Evolutionary conservation across 768 basidiomycete species (phyloP).

Genomic region (Rhodocollybia butyracea): DNA sequence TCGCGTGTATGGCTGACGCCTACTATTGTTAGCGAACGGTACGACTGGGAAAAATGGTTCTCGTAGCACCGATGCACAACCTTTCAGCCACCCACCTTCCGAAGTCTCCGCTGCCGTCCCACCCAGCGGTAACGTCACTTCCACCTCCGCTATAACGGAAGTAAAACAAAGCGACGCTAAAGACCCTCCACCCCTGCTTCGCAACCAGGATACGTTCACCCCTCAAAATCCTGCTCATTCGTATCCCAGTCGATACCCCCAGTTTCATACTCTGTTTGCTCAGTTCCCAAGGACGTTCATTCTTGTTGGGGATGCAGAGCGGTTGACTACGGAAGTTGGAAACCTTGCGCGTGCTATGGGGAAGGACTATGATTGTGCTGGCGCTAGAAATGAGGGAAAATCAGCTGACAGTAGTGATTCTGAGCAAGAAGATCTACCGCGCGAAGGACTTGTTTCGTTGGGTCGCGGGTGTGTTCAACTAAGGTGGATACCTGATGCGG

Average conservation of each 20-base stretch:
- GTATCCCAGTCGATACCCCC: slow-evolving; percentile 15
- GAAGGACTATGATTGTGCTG: slow-evolving; percentile 20
- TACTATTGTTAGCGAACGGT: not conserved
- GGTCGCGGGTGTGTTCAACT: slow-evolving; percentile 16
- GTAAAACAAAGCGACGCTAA: not conserved
- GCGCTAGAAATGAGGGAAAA: not conserved
- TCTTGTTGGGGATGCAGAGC: slow-evolving; percentile 49
- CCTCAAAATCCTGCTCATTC: slow-evolving; percentile 13
- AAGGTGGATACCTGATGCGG: slow-evolving; percentile 35
- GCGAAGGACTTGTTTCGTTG: slow-evolving; percentile 17
- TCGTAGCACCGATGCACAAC: not conserved
- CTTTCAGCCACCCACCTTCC: not conserved
- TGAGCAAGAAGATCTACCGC: slow-evolving; percentile 13
- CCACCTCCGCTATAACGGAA: not conserved
- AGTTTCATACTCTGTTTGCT: slow-evolving; percentile 39
- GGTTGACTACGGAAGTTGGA: slow-evolving; percentile 45
- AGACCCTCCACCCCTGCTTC: not conserved
- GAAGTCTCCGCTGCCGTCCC: not conserved
- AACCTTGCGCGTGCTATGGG: slow-evolving; percentile 37
- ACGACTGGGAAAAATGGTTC: not conserved
- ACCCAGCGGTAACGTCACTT: not conserved
- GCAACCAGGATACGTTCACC: slow-evolving; percentile 21
- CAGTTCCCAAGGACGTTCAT: slow-evolving; percentile 43
- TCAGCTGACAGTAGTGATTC: not conserved
- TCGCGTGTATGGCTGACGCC: slow-evolving; percentile 6